Evolutionary conservation across 805 yeast genomes (phyloP).

Genomic region (Candida pseudofarinosa): DNA sequence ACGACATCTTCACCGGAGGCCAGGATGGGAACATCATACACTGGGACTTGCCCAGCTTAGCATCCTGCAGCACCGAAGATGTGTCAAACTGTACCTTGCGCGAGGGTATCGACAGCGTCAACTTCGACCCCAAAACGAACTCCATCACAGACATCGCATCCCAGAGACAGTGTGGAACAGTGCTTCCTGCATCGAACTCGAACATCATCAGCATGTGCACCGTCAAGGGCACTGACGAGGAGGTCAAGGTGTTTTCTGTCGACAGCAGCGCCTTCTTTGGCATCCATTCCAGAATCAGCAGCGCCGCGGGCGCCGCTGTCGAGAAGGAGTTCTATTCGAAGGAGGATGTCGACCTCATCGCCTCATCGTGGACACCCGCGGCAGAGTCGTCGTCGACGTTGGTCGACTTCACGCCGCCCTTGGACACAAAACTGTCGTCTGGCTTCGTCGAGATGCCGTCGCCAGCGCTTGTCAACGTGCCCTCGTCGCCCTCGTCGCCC

Average conservation of each 20-base stretch:
- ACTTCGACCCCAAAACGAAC: constrained; percentile 29
- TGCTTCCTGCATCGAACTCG: constrained; percentile 57
- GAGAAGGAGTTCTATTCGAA: constrained; percentile 26
- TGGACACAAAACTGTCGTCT: constrained; percentile 10
- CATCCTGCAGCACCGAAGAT: constrained; percentile 38
- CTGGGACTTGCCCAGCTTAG: constrained; percentile 47
- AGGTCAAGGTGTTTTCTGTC: constrained; percentile 44
- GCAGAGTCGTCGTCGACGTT: constrained; percentile 13
- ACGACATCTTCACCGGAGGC: constrained; percentile 55
- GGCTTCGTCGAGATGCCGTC: constrained; percentile 5
- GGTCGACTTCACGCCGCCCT: constrained; percentile 12
- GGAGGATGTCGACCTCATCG: constrained; percentile 23
- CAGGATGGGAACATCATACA: constrained; percentile 64
- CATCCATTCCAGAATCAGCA: constrained; percentile 43
- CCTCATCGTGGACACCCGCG: background rate
- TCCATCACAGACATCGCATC: constrained; percentile 24
- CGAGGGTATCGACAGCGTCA: constrained; percentile 43
- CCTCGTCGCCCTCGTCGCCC: background rate
- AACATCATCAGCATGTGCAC: constrained; percentile 45
- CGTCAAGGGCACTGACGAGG: constrained; percentile 19
- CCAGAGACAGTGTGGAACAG: constrained; percentile 56
- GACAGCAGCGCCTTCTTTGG: constrained; percentile 56
- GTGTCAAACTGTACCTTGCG: constrained; percentile 38
- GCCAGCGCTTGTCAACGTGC: background rate
- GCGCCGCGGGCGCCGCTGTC: constrained; percentile 21